Evolutionary conservation across 495 filamentous ascomycete genomes (phyloP).

Genomic region (Trichodelitschia bisporula): DNA sequence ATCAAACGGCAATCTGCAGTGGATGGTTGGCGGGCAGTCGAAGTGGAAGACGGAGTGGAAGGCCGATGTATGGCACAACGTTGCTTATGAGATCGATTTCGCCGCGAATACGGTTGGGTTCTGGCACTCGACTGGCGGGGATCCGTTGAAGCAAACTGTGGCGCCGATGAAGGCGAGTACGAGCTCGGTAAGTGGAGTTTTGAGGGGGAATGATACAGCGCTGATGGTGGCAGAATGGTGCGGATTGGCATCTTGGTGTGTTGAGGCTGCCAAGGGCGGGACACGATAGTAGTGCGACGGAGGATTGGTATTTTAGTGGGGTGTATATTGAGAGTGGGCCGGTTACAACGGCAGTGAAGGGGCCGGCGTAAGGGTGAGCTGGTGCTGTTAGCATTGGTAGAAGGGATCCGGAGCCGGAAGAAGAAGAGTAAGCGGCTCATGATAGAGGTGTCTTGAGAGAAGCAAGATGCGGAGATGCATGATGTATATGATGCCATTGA

Average conservation of each 20-base stretch:
- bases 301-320: conserved; percentile 54
- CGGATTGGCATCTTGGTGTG: conserved; percentile 52
- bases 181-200: conserved; percentile 17
- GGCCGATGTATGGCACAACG: conserved; percentile 44
- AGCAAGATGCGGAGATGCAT: too few species aligned
- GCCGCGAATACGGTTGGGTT: conserved; percentile 31
- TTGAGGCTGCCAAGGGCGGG: conserved; percentile 36
- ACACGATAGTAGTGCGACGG: conserved; percentile 20
- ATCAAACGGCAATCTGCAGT: conserved; percentile 25
- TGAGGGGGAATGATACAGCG: background rate
- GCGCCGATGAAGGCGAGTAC: conserved; percentile 29
- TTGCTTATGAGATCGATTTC: conserved; percentile 37
- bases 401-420: too few species aligned
- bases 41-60: conserved; percentile 27
- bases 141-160: conserved; percentile 29
- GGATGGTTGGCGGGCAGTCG: conserved; percentile 25
- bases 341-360: conserved; percentile 28
- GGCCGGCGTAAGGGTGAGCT: too few species aligned
- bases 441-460: too few species aligned
- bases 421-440: too few species aligned
- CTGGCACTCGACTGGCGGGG: conserved; percentile 38
- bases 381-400: too few species aligned
- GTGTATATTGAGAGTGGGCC: conserved; percentile 41
- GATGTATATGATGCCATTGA: too few species aligned
- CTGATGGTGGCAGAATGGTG: conserved; percentile 23